Conservation (phyloP, 2,329 filamentous ascomycete species). For the Waltergamsia citrina region DNA sequence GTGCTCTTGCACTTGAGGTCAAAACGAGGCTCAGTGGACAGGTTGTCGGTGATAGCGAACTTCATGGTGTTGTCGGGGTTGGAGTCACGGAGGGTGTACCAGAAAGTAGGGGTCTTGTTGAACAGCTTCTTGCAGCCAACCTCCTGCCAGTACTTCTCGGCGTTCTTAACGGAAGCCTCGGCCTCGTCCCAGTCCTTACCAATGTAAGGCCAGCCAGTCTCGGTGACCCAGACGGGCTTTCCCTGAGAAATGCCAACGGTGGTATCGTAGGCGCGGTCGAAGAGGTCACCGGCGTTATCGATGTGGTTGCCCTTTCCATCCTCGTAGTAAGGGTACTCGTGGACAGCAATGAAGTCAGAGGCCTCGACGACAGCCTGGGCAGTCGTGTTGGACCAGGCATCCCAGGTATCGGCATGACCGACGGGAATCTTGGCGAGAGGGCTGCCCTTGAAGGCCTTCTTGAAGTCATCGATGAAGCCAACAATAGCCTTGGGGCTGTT, state of each 20-base stretch:
- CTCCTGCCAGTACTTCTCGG: constrained; percentile 53
- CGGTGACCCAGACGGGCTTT: constrained; percentile 52
- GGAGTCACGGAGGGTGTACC: constrained; percentile 53
- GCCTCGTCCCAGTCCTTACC: constrained; percentile 46
- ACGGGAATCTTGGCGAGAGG: constrained; percentile 38
- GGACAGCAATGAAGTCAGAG: constrained; percentile 55
- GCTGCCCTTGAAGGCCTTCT: constrained; percentile 40
- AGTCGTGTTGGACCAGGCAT: constrained; percentile 47
- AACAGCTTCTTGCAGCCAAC: constrained; percentile 52
- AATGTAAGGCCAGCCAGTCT: constrained; percentile 55
- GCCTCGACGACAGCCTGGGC: constrained; percentile 53
- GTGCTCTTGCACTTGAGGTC: constrained; percentile 42
- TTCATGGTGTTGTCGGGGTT: constrained; percentile 50
- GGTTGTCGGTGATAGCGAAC: constrained; percentile 45
- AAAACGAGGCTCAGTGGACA: constrained; percentile 40
- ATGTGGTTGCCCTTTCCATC: constrained; percentile 44
- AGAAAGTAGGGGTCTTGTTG: constrained; percentile 46
- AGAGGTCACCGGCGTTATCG: constrained; percentile 42
- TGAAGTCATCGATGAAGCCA: constrained; percentile 57
- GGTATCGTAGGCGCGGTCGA: constrained; percentile 37
- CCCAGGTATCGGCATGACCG: constrained; percentile 63
- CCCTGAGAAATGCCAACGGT: constrained; percentile 33
- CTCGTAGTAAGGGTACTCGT: constrained; percentile 61
- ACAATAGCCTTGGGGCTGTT: constrained; percentile 48
- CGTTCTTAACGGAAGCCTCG: constrained; percentile 44